phyloP scores from a whole-genome alignment of 2,329 filamentous ascomycete genomes.

The Rachicladosporium sp. region DNA sequence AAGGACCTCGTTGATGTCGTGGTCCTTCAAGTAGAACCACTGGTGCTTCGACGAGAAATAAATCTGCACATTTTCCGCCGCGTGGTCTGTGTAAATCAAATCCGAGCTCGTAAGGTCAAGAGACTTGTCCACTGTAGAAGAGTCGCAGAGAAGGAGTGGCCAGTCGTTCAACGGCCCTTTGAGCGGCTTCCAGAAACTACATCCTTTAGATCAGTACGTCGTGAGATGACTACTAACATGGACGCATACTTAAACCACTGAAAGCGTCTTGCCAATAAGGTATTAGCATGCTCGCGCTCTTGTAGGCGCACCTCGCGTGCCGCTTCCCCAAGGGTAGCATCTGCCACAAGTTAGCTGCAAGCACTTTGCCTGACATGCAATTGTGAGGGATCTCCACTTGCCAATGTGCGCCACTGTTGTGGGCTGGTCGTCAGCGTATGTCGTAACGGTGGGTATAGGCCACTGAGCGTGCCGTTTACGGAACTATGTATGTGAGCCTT shows the following conservation, averaged over 20 bases:
- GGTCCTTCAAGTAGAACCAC: background rate
- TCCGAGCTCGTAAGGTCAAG: background rate
- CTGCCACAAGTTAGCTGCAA: too few species aligned
- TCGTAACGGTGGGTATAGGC: too few species aligned
- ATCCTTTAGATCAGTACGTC: background rate
- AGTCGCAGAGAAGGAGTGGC: background rate
- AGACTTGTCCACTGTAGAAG: background rate
- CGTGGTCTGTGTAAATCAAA: background rate
- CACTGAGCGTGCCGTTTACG: too few species aligned
- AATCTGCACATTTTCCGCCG: background rate
- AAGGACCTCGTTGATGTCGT: background rate
- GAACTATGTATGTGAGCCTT: too few species aligned
- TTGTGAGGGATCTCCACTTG: too few species aligned
- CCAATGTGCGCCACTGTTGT: too few species aligned
- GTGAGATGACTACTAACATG: too few species aligned
- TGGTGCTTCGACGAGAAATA: background rate
- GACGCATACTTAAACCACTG: background rate
- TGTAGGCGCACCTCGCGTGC: too few species aligned
- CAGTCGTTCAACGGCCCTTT: background rate
- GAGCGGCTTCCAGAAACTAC: background rate
- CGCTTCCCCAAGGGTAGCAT: too few species aligned
- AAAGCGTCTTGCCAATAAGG: background rate
- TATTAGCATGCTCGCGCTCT: too few species aligned
- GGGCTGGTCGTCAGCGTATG: too few species aligned
- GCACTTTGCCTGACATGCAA: too few species aligned